Base-by-base conservation (phyloP, 495 filamentous ascomycete genomes). In the Bryoglossum gracile region DNA sequence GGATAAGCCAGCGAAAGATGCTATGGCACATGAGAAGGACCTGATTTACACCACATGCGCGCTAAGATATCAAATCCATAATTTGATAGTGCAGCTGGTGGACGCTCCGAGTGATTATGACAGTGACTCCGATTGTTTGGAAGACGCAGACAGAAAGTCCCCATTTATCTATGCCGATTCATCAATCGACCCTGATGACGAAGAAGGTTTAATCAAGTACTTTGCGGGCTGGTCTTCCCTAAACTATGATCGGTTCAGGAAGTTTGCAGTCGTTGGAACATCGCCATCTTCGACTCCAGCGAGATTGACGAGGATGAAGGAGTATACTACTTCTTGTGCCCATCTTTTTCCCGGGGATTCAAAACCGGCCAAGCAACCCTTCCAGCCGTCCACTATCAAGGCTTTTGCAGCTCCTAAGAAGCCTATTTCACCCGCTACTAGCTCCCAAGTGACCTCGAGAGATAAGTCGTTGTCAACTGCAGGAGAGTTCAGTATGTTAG, bases 171-270 rank as follows among this genome's bases (percentile, higher is more conserved):
- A 66, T 55, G 69, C 69, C 2, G 62, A 64, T 37, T 36, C 54
- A 2, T 56, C 54, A 13, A 73, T 78, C 39, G 71, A 76, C 41
- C 64, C 66, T 3, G 73, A 72, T 43, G 71, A 78, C 48, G 75
- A 78, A 48, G 66, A 73, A 51, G 71, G 65, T 33, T 51, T 77
- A 3, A 65, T 77, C 1, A 71, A 74, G 38, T 75, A 68, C 68
- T 77, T 74, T 46, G 74, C 73, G 14, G 72, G 64, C 62, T 78
- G 75, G 75, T 60, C 73, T n/a, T 62, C 54, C 14, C 3, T 61
- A 46, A 66, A 70, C 24, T 55, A 69, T 6, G 70, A 76, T 43
- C 63, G 60, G 40, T 75, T 65, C 46, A 66, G 68, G 14, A 70
- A 65, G 52, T 73, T 75, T 30, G 56, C 64, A 23, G 68, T 77